Conservation (phyloP, 2,329 filamentous ascomycete species). For the Uncinocarpus reesii region DNA sequence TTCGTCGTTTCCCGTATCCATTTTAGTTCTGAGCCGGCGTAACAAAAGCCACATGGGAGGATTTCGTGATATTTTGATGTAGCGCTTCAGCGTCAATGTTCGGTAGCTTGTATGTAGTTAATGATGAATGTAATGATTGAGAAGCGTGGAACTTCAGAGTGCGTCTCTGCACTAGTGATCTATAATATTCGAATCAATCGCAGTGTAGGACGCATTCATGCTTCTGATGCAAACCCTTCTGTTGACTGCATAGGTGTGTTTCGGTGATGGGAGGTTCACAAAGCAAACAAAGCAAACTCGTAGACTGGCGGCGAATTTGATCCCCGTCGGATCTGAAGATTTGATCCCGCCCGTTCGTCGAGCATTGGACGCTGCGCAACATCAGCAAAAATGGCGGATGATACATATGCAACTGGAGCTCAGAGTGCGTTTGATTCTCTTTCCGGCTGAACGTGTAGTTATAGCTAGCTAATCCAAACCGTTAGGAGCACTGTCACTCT, state of each 20-base stretch:
- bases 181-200: too few relatives aligned
- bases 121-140: not conserved
- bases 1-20: not conserved
- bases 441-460: too few relatives aligned
- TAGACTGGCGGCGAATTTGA: not conserved
- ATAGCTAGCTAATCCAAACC: constrained; percentile 6
- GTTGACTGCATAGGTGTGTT: too few relatives aligned
- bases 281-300: constrained; percentile 7
- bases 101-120: not conserved
- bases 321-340: not conserved
- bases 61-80: not conserved
- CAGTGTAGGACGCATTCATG: too few relatives aligned
- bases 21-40: not conserved
- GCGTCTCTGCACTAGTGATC: too few relatives aligned
- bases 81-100: constrained; percentile 5
- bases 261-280: too few relatives aligned
- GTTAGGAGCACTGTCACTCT: constrained; percentile 12
- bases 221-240: too few relatives aligned
- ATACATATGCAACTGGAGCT: constrained; percentile 2
- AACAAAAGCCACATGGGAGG: constrained; percentile 3
- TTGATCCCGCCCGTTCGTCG: not conserved
- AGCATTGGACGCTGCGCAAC: not conserved
- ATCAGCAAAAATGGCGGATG: constrained; percentile 3
- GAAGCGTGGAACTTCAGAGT: too few relatives aligned
- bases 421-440: not conserved